phyloP scores from a whole-genome alignment of 495 filamentous ascomycete species.

The Podospora pseudocomata region DNA sequence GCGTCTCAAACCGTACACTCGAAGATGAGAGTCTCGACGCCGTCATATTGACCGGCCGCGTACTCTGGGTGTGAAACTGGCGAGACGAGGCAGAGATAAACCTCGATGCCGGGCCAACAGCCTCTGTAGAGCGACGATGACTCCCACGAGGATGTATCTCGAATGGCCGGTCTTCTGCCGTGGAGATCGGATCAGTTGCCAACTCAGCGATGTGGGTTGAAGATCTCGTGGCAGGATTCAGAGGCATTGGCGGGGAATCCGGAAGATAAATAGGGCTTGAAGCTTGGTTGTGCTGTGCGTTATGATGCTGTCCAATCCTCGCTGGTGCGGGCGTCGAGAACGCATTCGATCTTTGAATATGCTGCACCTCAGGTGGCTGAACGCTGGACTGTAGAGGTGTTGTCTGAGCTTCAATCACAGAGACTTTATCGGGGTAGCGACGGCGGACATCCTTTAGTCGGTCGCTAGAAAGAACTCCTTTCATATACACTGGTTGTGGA shows the following conservation, averaged over 20 bases:
- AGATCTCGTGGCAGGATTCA: not conserved
- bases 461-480: conserved; percentile 34
- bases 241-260: not conserved
- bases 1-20: conserved; percentile 1
- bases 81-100: not conserved
- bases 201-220: not conserved
- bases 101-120: not conserved
- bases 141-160: not conserved
- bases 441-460: conserved; percentile 33
- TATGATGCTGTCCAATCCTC: not conserved
- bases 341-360: not conserved
- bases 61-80: not conserved
- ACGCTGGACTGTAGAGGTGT: not conserved
- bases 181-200: conserved; percentile 5
- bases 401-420: conserved; percentile 10
- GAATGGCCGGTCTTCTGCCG: not conserved
- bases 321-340: not conserved
- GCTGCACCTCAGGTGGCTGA: not conserved
- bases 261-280: not conserved
- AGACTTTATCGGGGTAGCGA: conserved; percentile 21
- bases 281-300: not conserved
- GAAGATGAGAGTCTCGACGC: not conserved
- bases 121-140: not conserved
- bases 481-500: conserved; percentile 35
- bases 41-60: not conserved